These are phyloP conservation scores for Pilasporangium apinafurcum DNA, from an alignment of 352 stramenopile species.

Conservation along the genomic window DNA sequence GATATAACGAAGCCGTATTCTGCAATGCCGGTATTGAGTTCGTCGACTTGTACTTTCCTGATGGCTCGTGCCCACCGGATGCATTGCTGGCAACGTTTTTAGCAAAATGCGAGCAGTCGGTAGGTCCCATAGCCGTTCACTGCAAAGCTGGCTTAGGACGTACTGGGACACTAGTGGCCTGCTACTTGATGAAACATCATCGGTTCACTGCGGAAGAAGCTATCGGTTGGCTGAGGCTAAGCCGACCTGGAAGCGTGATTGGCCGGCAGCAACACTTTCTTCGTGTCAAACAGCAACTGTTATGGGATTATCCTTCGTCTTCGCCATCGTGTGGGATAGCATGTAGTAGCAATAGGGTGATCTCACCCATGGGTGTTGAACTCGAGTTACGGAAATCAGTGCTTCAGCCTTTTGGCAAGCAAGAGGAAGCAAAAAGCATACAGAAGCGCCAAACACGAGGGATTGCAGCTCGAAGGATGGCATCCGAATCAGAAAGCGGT, in stretches of 20 bases:
- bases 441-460: too few species aligned
- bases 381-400: too few species aligned
- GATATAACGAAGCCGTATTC: constrained; percentile 88
- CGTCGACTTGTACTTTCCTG: constrained; percentile 89
- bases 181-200: constrained; percentile 93
- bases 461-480: too few species aligned
- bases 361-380: too few species aligned
- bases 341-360: too few species aligned
- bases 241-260: constrained; percentile 89
- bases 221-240: constrained; percentile 92
- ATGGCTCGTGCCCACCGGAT: constrained; percentile 85
- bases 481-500: too few species aligned
- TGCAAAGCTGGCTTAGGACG: constrained; percentile 94
- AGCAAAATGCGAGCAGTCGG: constrained; percentile 33
- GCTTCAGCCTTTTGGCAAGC: too few species aligned
- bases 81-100: constrained; percentile 73
- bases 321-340: too few species aligned
- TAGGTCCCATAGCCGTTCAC: constrained; percentile 89
- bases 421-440: too few species aligned
- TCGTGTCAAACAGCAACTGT: constrained; percentile 44
- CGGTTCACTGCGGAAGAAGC: constrained; percentile 87
- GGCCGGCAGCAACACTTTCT: constrained; percentile 93
- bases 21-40: constrained; percentile 78
- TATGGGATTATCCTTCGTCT: constrained; percentile 5
- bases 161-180: constrained; percentile 93